Base-by-base conservation (phyloP, 441 rosid genomes). In the Bocquillonia castaneifolia region DNA sequence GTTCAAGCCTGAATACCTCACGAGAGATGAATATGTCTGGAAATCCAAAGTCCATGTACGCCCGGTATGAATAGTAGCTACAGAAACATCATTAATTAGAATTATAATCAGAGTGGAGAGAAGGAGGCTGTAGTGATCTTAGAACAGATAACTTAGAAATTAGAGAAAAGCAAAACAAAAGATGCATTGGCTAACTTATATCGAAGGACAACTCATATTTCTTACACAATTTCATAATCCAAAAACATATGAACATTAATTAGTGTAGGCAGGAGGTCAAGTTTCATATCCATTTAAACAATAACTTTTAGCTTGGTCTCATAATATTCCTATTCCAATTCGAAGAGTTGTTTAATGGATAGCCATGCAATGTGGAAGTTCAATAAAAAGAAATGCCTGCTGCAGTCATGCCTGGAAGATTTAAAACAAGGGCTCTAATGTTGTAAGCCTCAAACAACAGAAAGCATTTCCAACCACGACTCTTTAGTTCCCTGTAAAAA, bases 61-160 rank as follows among this genome's bases (percentile, higher is more conserved):
- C 98, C 76, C 62, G 82, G 65, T 88, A 90, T 25, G 97, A 92
- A 78, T 92, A 92, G 87, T 94, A 87, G 83, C 97, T 92, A 89
- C 36, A 37, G 68, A 40, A 68, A 69, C 44, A 45, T 31, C 10
- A 42, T 57, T 67, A 37, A 75, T 74, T 25, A 77, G 58, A 63
- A 34, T 53, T 42, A 53, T 69, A 54, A 32, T 58, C 51, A 70
- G 28, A 47, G 17, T n/a, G 12, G 28, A 31, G 13, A 1, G 36
- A 22, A 22, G 31, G 1, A 2, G 69, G 61, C n/a, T n/a, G n/a
- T n/a, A n/a, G n/a, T 51, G 57, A 37, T 17, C 42, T 22, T 51
- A 53, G 36, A 26, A 39, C 15, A 18, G 53, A 73, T 70, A 31
- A 47, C 23, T 47, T 56, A 39, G 64, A 40, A 20, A 14, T 18